phyloP scores from a whole-genome alignment of 2,329 filamentous ascomycete genomes.

The Tolypocladium tropicale region DNA sequence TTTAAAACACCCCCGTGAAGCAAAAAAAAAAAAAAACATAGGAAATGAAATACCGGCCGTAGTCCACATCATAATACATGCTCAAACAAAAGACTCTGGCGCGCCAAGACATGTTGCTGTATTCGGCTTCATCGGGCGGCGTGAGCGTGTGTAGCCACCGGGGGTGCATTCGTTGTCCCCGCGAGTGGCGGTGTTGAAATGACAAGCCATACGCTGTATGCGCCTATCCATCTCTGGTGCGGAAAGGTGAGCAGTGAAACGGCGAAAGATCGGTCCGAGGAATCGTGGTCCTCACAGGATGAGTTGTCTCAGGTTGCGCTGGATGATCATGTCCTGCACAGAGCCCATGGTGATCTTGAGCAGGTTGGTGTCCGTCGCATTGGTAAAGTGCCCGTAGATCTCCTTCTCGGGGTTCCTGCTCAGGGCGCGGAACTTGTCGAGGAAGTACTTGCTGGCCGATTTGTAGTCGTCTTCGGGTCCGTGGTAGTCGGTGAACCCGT shows the following conservation, averaged over 20 bases:
- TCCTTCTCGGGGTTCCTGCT: conserved; percentile 99
- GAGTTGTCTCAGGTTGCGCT: conserved; percentile 70
- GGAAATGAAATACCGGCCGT: not conserved
- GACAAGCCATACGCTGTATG: not conserved
- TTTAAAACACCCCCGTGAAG: not conserved
- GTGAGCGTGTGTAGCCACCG: not conserved
- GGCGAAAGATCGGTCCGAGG: not conserved
- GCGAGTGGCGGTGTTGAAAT: not conserved
- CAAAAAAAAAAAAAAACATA: not conserved
- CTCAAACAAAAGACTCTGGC: not conserved
- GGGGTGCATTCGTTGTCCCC: not conserved
- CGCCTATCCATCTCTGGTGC: not conserved
- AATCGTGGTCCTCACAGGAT: conserved; percentile 32
- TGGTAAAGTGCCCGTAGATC: conserved; percentile 99
- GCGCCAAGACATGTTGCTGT: not conserved
- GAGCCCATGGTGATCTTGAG: conserved; percentile 80
- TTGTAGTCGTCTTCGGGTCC: conserved; percentile 83
- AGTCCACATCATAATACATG: conserved; percentile 4
- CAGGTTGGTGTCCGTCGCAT: conserved; percentile 65
- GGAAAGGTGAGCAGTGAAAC: not conserved
- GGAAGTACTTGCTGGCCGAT: conserved; percentile 94
- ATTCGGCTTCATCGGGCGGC: not conserved
- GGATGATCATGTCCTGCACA: conserved; percentile 81
- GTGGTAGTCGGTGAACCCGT: conserved; percentile 77
- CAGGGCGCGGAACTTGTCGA: conserved; percentile 94